Percentiles rank a stretch among this genome's conserved stretches.
phyloP scores from a whole-genome alignment of 257 asterid species.

The Lithospermum erythrorhizon region DNA sequence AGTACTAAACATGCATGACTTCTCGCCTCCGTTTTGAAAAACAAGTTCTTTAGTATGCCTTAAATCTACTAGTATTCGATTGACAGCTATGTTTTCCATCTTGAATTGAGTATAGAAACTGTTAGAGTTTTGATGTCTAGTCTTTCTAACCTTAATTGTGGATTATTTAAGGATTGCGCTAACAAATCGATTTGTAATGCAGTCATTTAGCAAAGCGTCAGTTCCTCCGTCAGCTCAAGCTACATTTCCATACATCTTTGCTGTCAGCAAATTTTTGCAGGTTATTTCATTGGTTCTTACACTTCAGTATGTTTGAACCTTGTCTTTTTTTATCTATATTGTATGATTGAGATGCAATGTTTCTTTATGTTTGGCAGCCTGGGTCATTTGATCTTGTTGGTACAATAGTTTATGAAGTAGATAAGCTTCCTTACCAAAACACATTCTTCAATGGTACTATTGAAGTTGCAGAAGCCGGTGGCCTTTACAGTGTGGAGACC shows the following conservation, averaged over 20 bases:
- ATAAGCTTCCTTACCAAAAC: slow-evolving; percentile 63
- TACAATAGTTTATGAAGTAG: slow-evolving; percentile 77
- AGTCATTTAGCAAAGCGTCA: slow-evolving; percentile 80
- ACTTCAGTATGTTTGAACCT: not conserved
- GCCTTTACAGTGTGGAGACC: slow-evolving; percentile 76
- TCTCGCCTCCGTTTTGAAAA: too few relatives aligned
- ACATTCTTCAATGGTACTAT: slow-evolving; percentile 89
- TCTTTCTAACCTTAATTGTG: not conserved
- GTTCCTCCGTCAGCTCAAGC: slow-evolving; percentile 93
- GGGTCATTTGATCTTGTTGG: slow-evolving; percentile 93
- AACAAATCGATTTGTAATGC: slow-evolving; percentile 10
- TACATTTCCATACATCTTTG: slow-evolving; percentile 71
- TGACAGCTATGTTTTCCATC: not conserved
- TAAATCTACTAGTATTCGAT: too few relatives aligned
- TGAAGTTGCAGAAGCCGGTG: slow-evolving; percentile 83
- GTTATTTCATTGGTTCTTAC: slow-evolving; percentile 23
- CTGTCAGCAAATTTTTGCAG: slow-evolving; percentile 95
- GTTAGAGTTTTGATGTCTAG: not conserved
- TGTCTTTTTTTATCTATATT: too few relatives aligned
- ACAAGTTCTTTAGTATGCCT: too few relatives aligned
- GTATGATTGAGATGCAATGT: not conserved
- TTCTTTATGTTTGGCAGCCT: slow-evolving; percentile 38
- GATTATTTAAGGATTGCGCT: slow-evolving; percentile 5
- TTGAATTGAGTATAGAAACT: not conserved
- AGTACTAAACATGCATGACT: too few relatives aligned